A percentile compares a stretch with the other conserved stretches of the same genome.
Evolutionary conservation across 495 filamentous ascomycete species (phyloP).

Genomic region (Penicillium simplicissimum): DNA sequence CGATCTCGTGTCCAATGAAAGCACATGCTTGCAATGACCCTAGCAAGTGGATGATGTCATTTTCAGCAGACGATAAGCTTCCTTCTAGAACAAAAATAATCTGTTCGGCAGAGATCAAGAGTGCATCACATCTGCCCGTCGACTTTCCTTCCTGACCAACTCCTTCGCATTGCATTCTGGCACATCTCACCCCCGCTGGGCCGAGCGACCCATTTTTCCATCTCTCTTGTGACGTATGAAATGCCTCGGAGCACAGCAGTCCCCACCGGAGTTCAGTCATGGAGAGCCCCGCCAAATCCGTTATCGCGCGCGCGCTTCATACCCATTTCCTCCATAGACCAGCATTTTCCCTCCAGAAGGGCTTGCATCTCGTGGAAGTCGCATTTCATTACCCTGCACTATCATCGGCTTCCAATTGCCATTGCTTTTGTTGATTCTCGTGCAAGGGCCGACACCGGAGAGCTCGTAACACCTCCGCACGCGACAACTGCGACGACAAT

Average conservation of each 20-base stretch:
- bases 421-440: not conserved
- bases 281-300: constrained; percentile 27
- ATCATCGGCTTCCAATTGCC: not conserved
- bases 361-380: not conserved
- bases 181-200: not conserved
- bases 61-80: not conserved
- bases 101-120: not conserved
- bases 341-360: not conserved
- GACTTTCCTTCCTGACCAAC: not conserved
- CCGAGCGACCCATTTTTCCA: not conserved
- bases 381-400: not conserved
- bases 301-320: constrained; percentile 14
- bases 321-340: constrained; percentile 8
- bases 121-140: not conserved
- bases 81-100: not conserved
- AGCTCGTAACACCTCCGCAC: constrained; percentile 11
- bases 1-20: constrained; percentile 10
- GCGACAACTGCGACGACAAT: constrained; percentile 9
- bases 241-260: constrained; percentile 32
- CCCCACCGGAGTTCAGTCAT: constrained; percentile 29
- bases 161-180: not conserved
- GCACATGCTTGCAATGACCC: not conserved
- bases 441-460: not conserved
- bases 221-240: constrained; percentile 21
- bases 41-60: constrained; percentile 17